Evolutionary conservation across 495 filamentous ascomycete species (phyloP), one percentile per base, ranked within the genome.

Genomic region (Hypoxylon perforatum): DNA sequence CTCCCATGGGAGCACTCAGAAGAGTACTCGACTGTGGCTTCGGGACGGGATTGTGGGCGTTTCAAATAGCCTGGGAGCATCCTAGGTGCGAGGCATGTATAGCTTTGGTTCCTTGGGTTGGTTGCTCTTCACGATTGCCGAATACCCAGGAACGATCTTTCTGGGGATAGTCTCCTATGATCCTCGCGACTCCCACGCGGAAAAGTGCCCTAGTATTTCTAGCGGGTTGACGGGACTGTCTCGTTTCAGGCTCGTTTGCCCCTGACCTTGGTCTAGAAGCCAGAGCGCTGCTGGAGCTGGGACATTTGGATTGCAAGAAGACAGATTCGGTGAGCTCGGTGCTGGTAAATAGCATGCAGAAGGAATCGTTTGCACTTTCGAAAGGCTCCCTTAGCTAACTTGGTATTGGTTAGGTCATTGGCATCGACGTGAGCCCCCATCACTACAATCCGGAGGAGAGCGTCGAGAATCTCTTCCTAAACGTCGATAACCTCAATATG

Each of bases 401-500:
- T 21, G 18, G 17, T 17, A 21, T 11, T 23, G 23, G 30, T 38
- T 72, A 96, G 92, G 91, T 95, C 18, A 87, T 90, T 69, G 92
- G 91, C 30, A 80, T 96, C 70, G 92, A 96, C 74, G 88, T 94
- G 64, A 88, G 86, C 69, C 90, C 91, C 53, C 88, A 91, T 69
- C 72, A 75, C 46, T 71, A 75, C 47, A 75, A 75, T 63, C 89
- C 91, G 30, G 88, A 90, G 47, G 85, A 90, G 71, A 76, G 81
- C 28, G 87, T 91, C 18, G 80, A 85, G 9, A 93, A 93, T 72
- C 73, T 93, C 47, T 88, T 87, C 77, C 81, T 92, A 25, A 89
- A 93, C 76, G 85, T 93, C 49, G 92, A 94, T 68, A 90, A 94
- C 73, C 76, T 96, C 47, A 94, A 95, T 73, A 84, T 85, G 65